Evolutionary conservation across 768 basidiomycete genomes (phyloP).

Genomic region (Leccinum subgranulosum): DNA sequence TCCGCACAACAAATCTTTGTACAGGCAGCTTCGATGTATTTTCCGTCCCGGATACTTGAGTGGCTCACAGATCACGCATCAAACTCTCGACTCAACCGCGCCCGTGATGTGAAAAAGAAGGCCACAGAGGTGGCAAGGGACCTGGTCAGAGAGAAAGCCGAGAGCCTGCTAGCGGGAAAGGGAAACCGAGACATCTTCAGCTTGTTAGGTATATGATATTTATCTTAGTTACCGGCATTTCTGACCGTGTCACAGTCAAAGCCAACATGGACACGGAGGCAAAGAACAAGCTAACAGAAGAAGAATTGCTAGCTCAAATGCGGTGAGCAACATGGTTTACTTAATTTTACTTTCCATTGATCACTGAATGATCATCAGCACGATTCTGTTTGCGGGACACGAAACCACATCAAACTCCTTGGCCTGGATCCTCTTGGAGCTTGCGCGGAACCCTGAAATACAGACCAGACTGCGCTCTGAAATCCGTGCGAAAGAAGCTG

Average conservation of each 20-base stretch:
- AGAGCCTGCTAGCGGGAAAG: slow-evolving; percentile 9
- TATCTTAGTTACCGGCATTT: neutral
- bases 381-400: slow-evolving; percentile 50
- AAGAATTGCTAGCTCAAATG: slow-evolving; percentile 16
- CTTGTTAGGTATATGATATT: slow-evolving; percentile 35
- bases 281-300: slow-evolving; percentile 23
- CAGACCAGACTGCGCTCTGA: slow-evolving; percentile 55
- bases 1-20: slow-evolving; percentile 18
- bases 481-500: slow-evolving; percentile 10
- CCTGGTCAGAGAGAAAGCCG: slow-evolving; percentile 18
- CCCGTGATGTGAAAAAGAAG: slow-evolving; percentile 8
- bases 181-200: slow-evolving; percentile 22
- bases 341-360: neutral
- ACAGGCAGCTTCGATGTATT: slow-evolving; percentile 10
- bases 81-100: slow-evolving; percentile 18
- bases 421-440: slow-evolving; percentile 61
- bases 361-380: slow-evolving; percentile 25
- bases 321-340: slow-evolving; percentile 12
- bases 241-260: slow-evolving; percentile 16
- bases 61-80: slow-evolving; percentile 31
- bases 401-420: slow-evolving; percentile 61
- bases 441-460: slow-evolving; percentile 55
- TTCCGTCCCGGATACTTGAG: slow-evolving; percentile 26
- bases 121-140: slow-evolving; percentile 11
- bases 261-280: slow-evolving; percentile 28